Conservation (phyloP, 2,329 filamentous ascomycete species). For the Davidsoniella neocaledoniae region DNA sequence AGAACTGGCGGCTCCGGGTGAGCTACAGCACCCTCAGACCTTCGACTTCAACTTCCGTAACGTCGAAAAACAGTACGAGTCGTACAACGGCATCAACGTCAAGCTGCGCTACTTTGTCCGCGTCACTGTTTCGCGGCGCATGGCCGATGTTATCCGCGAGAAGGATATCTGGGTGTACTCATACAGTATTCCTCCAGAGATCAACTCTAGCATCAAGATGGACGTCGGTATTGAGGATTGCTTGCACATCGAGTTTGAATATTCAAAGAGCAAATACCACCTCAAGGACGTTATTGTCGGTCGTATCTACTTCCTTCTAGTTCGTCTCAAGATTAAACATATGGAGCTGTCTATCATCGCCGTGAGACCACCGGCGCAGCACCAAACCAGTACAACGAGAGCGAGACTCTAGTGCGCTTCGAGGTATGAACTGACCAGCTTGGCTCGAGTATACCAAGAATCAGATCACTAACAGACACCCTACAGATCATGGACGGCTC, state of each 20-base stretch:
- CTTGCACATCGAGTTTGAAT: conserved; percentile 97
- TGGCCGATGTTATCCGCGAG: conserved; percentile 95
- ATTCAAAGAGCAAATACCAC: conserved; percentile 98
- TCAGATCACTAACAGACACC: neutral
- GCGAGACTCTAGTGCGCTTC: conserved; percentile 91
- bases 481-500: conserved; percentile 95
- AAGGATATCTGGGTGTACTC: conserved; percentile 99
- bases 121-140: conserved; percentile 87
- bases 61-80: conserved; percentile 99
- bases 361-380: conserved; percentile 91
- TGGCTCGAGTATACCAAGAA: neutral
- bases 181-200: conserved; percentile 94
- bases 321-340: conserved; percentile 97
- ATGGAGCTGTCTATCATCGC: conserved; percentile 98
- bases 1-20: conserved; percentile 88
- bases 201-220: conserved; percentile 99
- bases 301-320: conserved; percentile 92
- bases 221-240: conserved; percentile 99
- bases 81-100: conserved; percentile 98
- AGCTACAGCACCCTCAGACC: conserved; percentile 95
- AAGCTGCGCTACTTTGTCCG: conserved; percentile 97
- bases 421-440: conserved; percentile 39
- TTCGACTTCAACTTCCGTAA: conserved; percentile 99
- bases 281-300: conserved; percentile 98
- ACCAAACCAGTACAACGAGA: conserved; percentile 98